phyloP scores from a whole-genome alignment of 1,284 basidiomycete genomes.

The Testicularia cyperi region DNA sequence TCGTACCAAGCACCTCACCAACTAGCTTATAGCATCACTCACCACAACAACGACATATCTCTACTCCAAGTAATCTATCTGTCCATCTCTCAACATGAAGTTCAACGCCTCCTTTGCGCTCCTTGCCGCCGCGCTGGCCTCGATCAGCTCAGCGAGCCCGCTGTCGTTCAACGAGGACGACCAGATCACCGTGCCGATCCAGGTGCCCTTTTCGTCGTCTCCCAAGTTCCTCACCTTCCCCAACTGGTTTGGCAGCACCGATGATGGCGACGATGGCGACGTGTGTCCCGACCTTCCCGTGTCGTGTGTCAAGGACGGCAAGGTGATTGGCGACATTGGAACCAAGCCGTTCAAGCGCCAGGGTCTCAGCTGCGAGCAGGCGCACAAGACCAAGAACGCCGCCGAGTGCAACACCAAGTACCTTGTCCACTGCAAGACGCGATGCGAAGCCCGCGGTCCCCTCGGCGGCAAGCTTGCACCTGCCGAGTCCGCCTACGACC shows the following conservation, averaged over 20 bases:
- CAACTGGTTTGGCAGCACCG: slow-evolving; percentile 24
- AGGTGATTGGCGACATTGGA: slow-evolving; percentile 36
- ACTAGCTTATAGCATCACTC: not conserved
- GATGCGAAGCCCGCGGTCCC: slow-evolving; percentile 32
- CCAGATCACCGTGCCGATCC: slow-evolving; percentile 38
- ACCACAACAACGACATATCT: not conserved
- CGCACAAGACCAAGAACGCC: slow-evolving; percentile 29
- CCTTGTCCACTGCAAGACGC: slow-evolving; percentile 21
- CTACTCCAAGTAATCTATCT: not conserved
- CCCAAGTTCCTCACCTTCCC: slow-evolving; percentile 22
- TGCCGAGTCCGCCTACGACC: not conserved
- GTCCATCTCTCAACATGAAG: slow-evolving; percentile 14
- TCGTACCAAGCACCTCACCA: no score
- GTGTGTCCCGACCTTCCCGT: slow-evolving; percentile 34
- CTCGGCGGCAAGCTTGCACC: slow-evolving; percentile 24
- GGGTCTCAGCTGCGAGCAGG: slow-evolving; percentile 18
- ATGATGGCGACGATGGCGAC: slow-evolving; percentile 28
- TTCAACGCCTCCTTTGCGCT: slow-evolving; percentile 10
- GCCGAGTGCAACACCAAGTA: slow-evolving; percentile 43
- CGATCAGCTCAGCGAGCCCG: slow-evolving; percentile 7
- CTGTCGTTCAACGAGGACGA: slow-evolving; percentile 24
- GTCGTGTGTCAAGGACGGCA: slow-evolving; percentile 26
- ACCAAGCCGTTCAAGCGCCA: slow-evolving; percentile 29
- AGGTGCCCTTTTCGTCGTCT: slow-evolving; percentile 23
- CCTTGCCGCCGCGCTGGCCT: slow-evolving; percentile 11